phyloP scores from a whole-genome alignment of 768 basidiomycete genomes.

The Mrakia gelida region DNA sequence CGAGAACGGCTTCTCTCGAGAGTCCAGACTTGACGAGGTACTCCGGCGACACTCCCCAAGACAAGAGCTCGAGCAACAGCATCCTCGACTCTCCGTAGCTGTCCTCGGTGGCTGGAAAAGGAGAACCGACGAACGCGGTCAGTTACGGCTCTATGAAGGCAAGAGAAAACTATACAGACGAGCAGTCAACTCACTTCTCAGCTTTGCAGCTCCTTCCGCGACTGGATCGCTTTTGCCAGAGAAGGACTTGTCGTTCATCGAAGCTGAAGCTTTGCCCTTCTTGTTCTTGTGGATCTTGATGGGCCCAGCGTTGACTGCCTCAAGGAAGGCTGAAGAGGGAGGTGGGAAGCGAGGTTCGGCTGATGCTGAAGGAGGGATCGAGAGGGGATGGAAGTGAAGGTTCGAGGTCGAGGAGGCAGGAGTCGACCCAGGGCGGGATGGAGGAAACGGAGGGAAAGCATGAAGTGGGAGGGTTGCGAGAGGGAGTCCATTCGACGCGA shows the following conservation, averaged over 20 bases:
- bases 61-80: constrained; percentile 29
- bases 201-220: constrained; percentile 9
- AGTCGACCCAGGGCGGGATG: not conserved
- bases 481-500: not conserved
- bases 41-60: constrained; percentile 29
- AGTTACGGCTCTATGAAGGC: no score
- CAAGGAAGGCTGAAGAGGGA: constrained; percentile 22
- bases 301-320: constrained; percentile 10
- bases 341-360: constrained; percentile 25
- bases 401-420: not conserved
- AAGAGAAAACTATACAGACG: no score
- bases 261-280: not conserved
- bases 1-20: constrained; percentile 27
- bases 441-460: not conserved
- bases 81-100: constrained; percentile 18
- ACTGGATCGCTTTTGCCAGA: constrained; percentile 16
- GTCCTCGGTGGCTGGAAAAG: constrained; percentile 18
- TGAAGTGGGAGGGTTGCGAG: not conserved
- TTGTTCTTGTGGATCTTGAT: not conserved
- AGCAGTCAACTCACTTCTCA: constrained; percentile 16
- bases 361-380: not conserved
- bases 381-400: not conserved
- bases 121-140: no score
- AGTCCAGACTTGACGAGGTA: constrained; percentile 27
- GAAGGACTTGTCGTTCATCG: not conserved